Evolutionary conservation across 805 yeast species (phyloP).

Genomic region (Komagataella pseudopastoris): DNA sequence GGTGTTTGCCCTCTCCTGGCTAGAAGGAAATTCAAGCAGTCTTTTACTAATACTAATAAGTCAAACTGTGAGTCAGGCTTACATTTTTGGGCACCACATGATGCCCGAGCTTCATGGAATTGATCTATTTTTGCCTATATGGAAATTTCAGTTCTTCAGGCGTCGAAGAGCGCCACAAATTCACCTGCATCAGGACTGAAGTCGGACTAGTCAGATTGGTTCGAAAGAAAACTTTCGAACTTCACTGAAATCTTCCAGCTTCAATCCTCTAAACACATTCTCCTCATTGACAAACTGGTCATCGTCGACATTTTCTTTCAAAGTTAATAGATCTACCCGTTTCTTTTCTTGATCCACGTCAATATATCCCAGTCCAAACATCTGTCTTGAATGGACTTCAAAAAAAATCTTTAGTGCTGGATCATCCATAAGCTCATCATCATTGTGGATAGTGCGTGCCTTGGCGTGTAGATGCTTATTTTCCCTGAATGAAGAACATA

Average conservation of each 20-base stretch:
- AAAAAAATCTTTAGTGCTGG: neutral
- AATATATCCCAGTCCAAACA: neutral
- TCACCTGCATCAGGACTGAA: neutral
- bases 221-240: neutral
- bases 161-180: neutral
- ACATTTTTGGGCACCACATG: conserved; percentile 25
- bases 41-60: conserved; percentile 11
- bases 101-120: conserved; percentile 23
- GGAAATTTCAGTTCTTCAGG: conserved; percentile 17
- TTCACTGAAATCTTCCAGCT: conserved; percentile 8
- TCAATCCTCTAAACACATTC: conserved; percentile 9
- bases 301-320: neutral
- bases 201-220: neutral
- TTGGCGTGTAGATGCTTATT: neutral
- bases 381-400: neutral
- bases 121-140: conserved; percentile 25
- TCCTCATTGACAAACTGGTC: conserved; percentile 3
- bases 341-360: neutral
- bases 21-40: conserved; percentile 6
- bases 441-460: neutral
- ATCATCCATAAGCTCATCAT: neutral
- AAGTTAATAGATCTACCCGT: conserved; percentile 2
- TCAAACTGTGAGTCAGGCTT: conserved; percentile 29
- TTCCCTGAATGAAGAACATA: neutral
- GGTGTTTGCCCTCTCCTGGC: conserved; percentile 13